These are phyloP conservation scores for Cladosporium sp. DNA, from an alignment of 2,329 filamentous ascomycete species.

Conservation along the genomic window DNA sequence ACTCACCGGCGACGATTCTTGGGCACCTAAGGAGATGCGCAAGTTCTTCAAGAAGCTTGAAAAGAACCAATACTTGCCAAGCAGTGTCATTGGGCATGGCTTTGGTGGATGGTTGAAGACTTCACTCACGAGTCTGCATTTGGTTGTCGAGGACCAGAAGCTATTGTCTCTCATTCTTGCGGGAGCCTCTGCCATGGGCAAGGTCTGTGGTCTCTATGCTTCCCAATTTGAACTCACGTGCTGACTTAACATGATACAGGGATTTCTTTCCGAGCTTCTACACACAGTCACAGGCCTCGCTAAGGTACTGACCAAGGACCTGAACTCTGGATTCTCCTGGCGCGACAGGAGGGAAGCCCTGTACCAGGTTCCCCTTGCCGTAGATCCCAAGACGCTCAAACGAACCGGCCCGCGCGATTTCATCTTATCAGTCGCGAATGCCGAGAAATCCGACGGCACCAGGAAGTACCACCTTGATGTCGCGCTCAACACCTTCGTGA, in stretches of 20 bases:
- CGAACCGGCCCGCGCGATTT: conserved; percentile 21
- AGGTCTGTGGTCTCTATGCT: conserved; percentile 4
- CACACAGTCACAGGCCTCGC: conserved; percentile 42
- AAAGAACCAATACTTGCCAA: conserved; percentile 16
- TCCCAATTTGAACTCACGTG: neutral
- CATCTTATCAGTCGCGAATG: conserved; percentile 24
- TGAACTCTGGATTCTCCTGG: conserved; percentile 15
- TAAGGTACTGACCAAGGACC: conserved; percentile 46
- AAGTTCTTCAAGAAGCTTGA: conserved; percentile 52
- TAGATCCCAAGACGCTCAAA: conserved; percentile 15
- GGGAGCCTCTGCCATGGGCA: conserved; percentile 44
- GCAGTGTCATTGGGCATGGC: conserved; percentile 46
- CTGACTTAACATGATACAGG: neutral
- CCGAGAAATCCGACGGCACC: conserved; percentile 17
- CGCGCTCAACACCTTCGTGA: conserved; percentile 57
- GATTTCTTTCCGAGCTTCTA: conserved; percentile 31
- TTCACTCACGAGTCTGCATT: conserved; percentile 36
- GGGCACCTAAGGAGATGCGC: conserved; percentile 55
- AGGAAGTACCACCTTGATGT: conserved; percentile 47
- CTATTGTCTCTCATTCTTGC: conserved; percentile 40
- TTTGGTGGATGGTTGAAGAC: conserved; percentile 38
- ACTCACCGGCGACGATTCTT: conserved; percentile 57
- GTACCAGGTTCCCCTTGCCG: conserved; percentile 17
- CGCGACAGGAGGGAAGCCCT: conserved; percentile 12
- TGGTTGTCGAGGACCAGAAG: conserved; percentile 30